Evolutionary conservation across 2,329 filamentous ascomycete species (phyloP).

Genomic region (Lachnellula hyalina): DNA sequence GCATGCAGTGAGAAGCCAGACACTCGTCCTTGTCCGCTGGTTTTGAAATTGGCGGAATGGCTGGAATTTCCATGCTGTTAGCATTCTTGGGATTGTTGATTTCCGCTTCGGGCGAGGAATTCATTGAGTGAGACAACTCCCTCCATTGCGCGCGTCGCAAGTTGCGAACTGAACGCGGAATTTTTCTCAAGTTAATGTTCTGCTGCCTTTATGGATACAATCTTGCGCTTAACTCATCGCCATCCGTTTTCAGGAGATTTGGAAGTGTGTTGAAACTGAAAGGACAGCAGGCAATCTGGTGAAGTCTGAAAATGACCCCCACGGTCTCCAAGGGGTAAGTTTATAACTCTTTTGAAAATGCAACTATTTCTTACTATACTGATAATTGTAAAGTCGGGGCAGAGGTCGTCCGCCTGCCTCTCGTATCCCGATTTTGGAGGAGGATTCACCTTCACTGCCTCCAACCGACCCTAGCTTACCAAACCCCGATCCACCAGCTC

Average conservation of each 20-base stretch:
- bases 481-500: not conserved
- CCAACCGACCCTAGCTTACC: not conserved
- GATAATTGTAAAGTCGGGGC: too few relatives aligned
- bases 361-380: too few relatives aligned
- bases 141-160: conserved; percentile 1
- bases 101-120: conserved; percentile 6
- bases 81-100: conserved; percentile 9
- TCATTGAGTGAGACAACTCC: conserved; percentile 1
- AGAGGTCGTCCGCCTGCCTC: too few relatives aligned
- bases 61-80: not conserved
- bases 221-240: not conserved
- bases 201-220: not conserved
- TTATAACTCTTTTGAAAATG: too few relatives aligned
- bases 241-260: not conserved
- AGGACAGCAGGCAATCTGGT: not conserved
- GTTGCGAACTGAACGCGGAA: not conserved
- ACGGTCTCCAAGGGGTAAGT: too few relatives aligned
- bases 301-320: not conserved
- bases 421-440: too few relatives aligned
- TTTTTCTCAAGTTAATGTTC: not conserved
- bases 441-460: too few relatives aligned
- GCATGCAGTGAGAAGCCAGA: too few relatives aligned
- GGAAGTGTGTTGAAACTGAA: not conserved
- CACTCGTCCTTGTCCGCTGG: too few relatives aligned
- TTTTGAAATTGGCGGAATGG: not conserved